phyloP scores from a whole-genome alignment of 371 early-diverging fungal genomes.

The Lichtheimia hyalospora region DNA sequence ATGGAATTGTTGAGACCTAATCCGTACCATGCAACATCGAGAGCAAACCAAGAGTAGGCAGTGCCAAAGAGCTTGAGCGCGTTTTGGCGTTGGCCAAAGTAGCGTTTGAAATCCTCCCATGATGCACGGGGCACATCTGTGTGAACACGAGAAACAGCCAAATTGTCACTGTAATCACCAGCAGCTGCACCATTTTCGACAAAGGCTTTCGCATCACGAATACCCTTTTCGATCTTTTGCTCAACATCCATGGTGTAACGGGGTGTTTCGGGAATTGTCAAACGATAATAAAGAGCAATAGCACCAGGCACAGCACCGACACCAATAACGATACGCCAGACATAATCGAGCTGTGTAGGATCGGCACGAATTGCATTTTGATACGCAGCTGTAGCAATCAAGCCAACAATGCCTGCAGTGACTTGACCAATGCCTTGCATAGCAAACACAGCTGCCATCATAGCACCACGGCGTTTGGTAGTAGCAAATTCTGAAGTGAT shows the following conservation, averaged over 20 bases:
- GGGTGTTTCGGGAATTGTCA: constrained; percentile 88
- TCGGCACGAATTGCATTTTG: constrained; percentile 55
- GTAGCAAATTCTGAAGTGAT: constrained; percentile 87
- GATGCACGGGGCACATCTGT: constrained; percentile 37
- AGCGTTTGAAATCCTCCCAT: constrained; percentile 55
- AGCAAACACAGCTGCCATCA: constrained; percentile 86
- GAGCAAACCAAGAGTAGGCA: constrained; percentile 71
- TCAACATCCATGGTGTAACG: constrained; percentile 79
- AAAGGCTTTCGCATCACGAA: constrained; percentile 50
- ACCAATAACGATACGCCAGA: constrained; percentile 78
- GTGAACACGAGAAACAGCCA: constrained; percentile 19
- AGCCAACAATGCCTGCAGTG: constrained; percentile 63
- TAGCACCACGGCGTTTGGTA: constrained; percentile 72
- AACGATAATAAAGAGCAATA: constrained; percentile 64
- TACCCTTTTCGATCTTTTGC: constrained; percentile 60
- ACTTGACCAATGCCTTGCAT: constrained; percentile 89
- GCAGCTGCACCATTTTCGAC: constrained; percentile 32
- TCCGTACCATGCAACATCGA: constrained; percentile 90
- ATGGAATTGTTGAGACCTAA: constrained; percentile 79
- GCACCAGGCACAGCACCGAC: constrained; percentile 74
- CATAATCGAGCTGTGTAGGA: constrained; percentile 64
- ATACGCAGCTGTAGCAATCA: constrained; percentile 59
- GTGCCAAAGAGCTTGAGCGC: constrained; percentile 58
- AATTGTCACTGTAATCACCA: constrained; percentile 31
- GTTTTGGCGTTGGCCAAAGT: constrained; percentile 62